Evolutionary conservation across 257 asterid species (phyloP).

Genomic region (Marsdenia floribunda): DNA sequence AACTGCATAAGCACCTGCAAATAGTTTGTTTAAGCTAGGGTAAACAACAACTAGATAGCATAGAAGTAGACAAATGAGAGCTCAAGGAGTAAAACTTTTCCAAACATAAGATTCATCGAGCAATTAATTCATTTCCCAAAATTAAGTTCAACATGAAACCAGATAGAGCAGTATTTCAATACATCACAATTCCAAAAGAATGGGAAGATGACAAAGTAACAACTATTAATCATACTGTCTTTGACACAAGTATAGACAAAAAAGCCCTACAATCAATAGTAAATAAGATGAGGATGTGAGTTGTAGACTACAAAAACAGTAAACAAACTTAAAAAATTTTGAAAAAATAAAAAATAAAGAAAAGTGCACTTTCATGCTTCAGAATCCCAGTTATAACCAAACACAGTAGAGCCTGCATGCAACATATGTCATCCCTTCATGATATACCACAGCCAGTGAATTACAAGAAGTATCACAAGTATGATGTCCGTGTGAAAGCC

Average conservation of each 20-base stretch:
- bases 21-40: neutral
- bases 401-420: neutral
- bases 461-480: neutral
- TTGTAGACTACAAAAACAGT: neutral
- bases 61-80: neutral
- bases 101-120: neutral
- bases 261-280: neutral
- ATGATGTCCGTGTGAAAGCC: neutral
- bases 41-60: neutral
- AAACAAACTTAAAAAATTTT: neutral
- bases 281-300: neutral
- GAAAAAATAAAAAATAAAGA: neutral
- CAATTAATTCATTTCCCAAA: neutral
- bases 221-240: neutral
- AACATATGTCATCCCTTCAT: neutral
- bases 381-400: neutral
- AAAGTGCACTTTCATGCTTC: neutral
- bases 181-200: neutral
- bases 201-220: neutral
- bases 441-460: neutral
- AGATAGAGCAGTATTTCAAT: neutral
- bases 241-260: neutral
- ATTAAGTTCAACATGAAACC: neutral
- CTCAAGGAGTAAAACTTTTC: neutral
- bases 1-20: neutral